phyloP scores from a whole-genome alignment of 83 land plant genomes.

The Larix sibirica region DNA sequence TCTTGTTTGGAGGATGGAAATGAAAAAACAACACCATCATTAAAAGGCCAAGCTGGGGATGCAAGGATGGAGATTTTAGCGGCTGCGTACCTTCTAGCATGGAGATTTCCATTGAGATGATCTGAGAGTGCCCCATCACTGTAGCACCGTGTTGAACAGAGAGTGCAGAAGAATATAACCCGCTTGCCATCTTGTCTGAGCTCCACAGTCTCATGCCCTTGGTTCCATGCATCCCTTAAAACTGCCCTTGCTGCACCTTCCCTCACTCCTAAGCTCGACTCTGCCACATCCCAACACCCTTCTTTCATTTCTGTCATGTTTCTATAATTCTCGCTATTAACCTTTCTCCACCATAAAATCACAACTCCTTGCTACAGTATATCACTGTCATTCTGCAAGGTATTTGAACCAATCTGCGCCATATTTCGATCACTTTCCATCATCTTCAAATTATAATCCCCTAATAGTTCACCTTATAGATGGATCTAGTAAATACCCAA shows the following conservation, averaged over 20 bases:
- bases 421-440: too few relatives aligned
- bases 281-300: too few relatives aligned
- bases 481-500: too few relatives aligned
- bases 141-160: slow-evolving; percentile 79
- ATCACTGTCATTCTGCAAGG: too few relatives aligned
- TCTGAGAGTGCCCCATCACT: slow-evolving; percentile 70
- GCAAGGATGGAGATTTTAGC: slow-evolving; percentile 37
- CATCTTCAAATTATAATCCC: too few relatives aligned
- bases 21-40: slow-evolving; percentile 62
- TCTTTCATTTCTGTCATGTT: too few relatives aligned
- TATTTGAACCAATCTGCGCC: too few relatives aligned
- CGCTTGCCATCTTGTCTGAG: slow-evolving; percentile 71
- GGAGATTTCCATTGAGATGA: slow-evolving; percentile 79
- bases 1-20: slow-evolving; percentile 20
- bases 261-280: slow-evolving; percentile 26
- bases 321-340: too few relatives aligned
- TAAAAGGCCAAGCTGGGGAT: slow-evolving; percentile 60
- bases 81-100: slow-evolving; percentile 43
- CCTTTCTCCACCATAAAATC: too few relatives aligned
- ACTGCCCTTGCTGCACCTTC: slow-evolving; percentile 68
- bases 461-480: too few relatives aligned
- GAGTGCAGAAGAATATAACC: slow-evolving; percentile 77
- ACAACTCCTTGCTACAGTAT: too few relatives aligned
- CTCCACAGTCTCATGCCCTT: slow-evolving; percentile 81
- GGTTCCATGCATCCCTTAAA: slow-evolving; percentile 54